Percentiles rank a stretch among this genome's conserved stretches.
phyloP scores from a whole-genome alignment of 495 filamentous ascomycete genomes.

The Hyaloscypha finlandica region DNA sequence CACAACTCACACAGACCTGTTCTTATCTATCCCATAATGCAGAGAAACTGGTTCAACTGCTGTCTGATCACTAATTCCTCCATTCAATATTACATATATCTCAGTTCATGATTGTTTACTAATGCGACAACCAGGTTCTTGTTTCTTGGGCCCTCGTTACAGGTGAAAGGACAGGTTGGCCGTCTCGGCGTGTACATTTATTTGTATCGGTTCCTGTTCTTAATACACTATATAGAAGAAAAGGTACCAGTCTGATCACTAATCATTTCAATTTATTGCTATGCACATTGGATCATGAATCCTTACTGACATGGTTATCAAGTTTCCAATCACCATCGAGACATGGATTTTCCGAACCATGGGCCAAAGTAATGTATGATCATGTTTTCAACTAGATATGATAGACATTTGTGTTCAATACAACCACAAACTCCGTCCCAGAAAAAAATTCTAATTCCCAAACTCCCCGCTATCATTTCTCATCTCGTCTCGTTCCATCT shows the following conservation, averaged over 20 bases:
- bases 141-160: no score
- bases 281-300: not conserved
- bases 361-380: not conserved
- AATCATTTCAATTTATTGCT: slow-evolving; percentile 4
- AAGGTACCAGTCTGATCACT: slow-evolving; percentile 56
- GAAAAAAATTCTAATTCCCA: not conserved
- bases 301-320: not conserved
- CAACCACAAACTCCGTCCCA: slow-evolving; percentile 2
- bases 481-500: not conserved
- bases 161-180: no score
- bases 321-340: not conserved
- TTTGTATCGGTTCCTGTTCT: no score
- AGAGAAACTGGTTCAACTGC: slow-evolving; percentile 72
- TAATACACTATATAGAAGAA: no score
- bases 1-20: slow-evolving; percentile 78
- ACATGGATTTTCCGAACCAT: not conserved
- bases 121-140: no score
- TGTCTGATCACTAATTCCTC: slow-evolving; percentile 61
- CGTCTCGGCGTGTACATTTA: no score
- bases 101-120: no score
- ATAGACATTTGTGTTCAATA: slow-evolving; percentile 3
- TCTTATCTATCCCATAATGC: slow-evolving; percentile 69
- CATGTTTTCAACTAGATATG: not conserved
- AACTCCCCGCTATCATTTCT: slow-evolving; percentile 4
- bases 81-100: no score